Percentiles rank a stretch among this genome's conserved stretches.
Conservation (phyloP, 805 yeast genomes). For the Maudiozyma bulderi region DNA sequence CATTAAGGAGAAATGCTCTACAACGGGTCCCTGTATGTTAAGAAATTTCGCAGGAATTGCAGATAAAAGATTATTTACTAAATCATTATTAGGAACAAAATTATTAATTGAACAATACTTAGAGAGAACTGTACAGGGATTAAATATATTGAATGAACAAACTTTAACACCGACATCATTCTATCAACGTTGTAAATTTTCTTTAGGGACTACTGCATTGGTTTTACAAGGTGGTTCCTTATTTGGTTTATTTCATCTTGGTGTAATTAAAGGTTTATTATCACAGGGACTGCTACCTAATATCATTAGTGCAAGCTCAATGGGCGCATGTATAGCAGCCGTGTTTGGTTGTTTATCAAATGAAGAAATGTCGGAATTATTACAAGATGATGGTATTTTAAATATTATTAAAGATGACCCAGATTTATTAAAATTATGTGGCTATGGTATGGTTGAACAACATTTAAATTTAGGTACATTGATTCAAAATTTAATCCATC, state of each 20-base stretch:
- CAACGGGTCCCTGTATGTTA: slow-evolving; percentile 55
- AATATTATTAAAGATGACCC: slow-evolving; percentile 47
- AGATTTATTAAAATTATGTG: slow-evolving; percentile 44
- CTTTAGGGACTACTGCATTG: slow-evolving; percentile 84
- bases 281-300: slow-evolving; percentile 68
- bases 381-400: slow-evolving; percentile 31
- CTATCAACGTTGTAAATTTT: slow-evolving; percentile 77
- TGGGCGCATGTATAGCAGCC: slow-evolving; percentile 89
- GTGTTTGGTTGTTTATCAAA: slow-evolving; percentile 67
- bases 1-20: slow-evolving; percentile 59
- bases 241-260: slow-evolving; percentile 89
- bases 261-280: slow-evolving; percentile 80
- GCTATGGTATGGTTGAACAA: slow-evolving; percentile 30
- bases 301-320: slow-evolving; percentile 84
- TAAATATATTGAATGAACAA: slow-evolving; percentile 42
- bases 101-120: slow-evolving; percentile 54
- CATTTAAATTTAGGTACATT: slow-evolving; percentile 45
- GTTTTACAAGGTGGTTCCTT: slow-evolving; percentile 91
- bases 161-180: slow-evolving; percentile 53
- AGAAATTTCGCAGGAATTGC: slow-evolving; percentile 90
- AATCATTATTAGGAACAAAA: slow-evolving; percentile 84
- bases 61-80: slow-evolving; percentile 65
- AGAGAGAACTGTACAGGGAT: slow-evolving; percentile 70
- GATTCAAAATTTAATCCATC: slow-evolving; percentile 62
- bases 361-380: slow-evolving; percentile 44